A percentile compares a stretch with the other conserved stretches of the same genome.
Conservation (phyloP, 139 green algal species). For the Marvania coccoides region DNA sequence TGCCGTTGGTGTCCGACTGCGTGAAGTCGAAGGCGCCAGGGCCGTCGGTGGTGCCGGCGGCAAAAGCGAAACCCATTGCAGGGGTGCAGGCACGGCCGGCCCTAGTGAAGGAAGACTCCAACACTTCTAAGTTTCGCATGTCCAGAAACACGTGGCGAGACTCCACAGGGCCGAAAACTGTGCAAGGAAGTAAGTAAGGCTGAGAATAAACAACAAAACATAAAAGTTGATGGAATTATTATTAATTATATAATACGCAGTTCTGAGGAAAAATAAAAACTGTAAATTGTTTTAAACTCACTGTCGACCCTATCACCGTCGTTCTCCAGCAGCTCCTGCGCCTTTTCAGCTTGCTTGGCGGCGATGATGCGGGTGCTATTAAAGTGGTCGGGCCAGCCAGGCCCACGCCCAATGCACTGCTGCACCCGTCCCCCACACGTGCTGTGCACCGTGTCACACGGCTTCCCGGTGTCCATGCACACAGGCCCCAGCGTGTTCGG, state of each 20-base stretch:
- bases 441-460: slow-evolving; percentile 55
- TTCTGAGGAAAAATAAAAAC: no score
- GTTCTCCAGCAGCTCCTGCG: slow-evolving; percentile 37
- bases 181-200: not conserved
- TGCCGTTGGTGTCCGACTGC: slow-evolving; percentile 65
- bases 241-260: no score
- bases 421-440: slow-evolving; percentile 68
- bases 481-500: slow-evolving; percentile 68
- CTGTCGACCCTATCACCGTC: not conserved
- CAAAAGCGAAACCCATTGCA: slow-evolving; percentile 82
- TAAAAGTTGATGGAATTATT: no score
- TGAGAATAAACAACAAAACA: no score
- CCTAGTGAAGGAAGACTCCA: slow-evolving; percentile 20
- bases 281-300: not conserved
- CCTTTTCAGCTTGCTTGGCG: slow-evolving; percentile 44
- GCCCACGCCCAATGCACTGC: slow-evolving; percentile 64
- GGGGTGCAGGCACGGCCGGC: slow-evolving; percentile 53
- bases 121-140: slow-evolving; percentile 54
- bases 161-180: slow-evolving; percentile 47
- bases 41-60: slow-evolving; percentile 79
- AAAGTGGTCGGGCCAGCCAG: slow-evolving; percentile 54
- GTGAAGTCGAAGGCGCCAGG: slow-evolving; percentile 79
- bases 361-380: slow-evolving; percentile 61
- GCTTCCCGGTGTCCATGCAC: slow-evolving; percentile 69
- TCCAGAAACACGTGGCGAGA: slow-evolving; percentile 63